phyloP scores from a whole-genome alignment of 2,329 filamentous ascomycete species.

The Lachnum nothofagi region DNA sequence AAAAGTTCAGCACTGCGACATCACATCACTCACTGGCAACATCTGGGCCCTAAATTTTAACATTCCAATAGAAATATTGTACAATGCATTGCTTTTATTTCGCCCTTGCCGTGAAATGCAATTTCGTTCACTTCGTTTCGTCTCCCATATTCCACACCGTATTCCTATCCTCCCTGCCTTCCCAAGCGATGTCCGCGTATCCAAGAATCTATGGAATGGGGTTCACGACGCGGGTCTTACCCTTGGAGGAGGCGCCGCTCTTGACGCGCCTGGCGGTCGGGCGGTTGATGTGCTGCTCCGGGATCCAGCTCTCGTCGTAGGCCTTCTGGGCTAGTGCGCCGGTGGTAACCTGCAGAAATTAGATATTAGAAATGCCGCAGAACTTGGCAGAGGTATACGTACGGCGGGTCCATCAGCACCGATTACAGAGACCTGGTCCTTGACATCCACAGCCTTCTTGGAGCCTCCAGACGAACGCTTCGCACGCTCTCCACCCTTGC shows the following conservation, averaged over 20 bases:
- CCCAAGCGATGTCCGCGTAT: neutral
- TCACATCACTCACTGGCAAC: too few species aligned
- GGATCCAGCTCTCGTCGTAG: constrained; percentile 34
- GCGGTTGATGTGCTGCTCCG: constrained; percentile 72
- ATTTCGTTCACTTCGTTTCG: too few species aligned
- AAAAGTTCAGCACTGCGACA: too few species aligned
- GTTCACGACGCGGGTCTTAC: constrained; percentile 19
- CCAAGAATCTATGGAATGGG: neutral
- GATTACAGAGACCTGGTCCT: constrained; percentile 56
- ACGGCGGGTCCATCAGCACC: constrained; percentile 46
- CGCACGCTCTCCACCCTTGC: constrained; percentile 39
- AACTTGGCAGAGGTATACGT: neutral
- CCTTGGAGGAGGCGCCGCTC: constrained; percentile 39
- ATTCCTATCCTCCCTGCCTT: too few species aligned
- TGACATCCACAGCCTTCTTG: constrained; percentile 59
- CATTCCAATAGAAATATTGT: neutral
- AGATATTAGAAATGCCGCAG: neutral
- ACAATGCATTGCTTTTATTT: too few species aligned
- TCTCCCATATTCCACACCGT: too few species aligned
- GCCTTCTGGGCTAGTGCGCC: constrained; percentile 28
- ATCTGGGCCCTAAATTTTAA: too few species aligned
- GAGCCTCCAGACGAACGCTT: constrained; percentile 55
- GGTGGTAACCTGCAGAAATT: constrained; percentile 20
- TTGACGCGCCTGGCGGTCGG: constrained; percentile 67
- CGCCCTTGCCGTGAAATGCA: too few species aligned